Evolutionary conservation across 805 yeast genomes (phyloP).

Genomic region (Metschnikowia hibisci): DNA sequence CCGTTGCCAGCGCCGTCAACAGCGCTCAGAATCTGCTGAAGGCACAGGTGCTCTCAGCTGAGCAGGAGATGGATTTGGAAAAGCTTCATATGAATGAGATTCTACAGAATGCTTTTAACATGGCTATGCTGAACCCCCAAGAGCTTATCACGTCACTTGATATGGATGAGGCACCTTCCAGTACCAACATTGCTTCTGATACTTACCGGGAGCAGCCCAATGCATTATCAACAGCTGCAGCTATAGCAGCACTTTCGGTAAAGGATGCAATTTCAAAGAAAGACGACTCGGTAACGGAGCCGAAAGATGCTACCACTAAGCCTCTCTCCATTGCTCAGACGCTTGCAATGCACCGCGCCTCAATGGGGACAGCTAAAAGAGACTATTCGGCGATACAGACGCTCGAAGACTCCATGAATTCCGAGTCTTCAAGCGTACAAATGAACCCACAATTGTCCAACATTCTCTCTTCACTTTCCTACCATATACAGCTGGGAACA

Average conservation of each 20-base stretch:
- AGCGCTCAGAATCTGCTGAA: slow-evolving; percentile 6
- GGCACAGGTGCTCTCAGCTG: background rate
- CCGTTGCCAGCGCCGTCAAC: slow-evolving; percentile 13
- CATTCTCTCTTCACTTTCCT: slow-evolving; percentile 31
- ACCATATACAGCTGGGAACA: slow-evolving; percentile 25
- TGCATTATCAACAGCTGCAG: slow-evolving; percentile 14
- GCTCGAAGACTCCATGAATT: slow-evolving; percentile 22
- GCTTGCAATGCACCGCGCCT: slow-evolving; percentile 49
- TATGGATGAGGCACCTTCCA: slow-evolving; percentile 20
- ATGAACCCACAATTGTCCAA: slow-evolving; percentile 31
- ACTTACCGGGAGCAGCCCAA: slow-evolving; percentile 1
- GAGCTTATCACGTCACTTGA: slow-evolving; percentile 39
- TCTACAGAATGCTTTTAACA: slow-evolving; percentile 69
- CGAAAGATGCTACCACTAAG: slow-evolving; percentile 15
- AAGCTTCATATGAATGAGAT: slow-evolving; percentile 59
- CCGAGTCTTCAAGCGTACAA: slow-evolving; percentile 5
- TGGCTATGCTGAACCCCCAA: slow-evolving; percentile 68
- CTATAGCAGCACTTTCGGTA: slow-evolving; percentile 14
- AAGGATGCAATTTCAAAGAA: slow-evolving; percentile 5
- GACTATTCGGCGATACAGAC: slow-evolving; percentile 29
- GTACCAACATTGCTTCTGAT: background rate
- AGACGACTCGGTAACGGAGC: slow-evolving; percentile 2
- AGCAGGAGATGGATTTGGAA: slow-evolving; percentile 48
- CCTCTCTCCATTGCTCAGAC: slow-evolving; percentile 57
- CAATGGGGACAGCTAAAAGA: slow-evolving; percentile 32